Evolutionary conservation across 306 rosid genomes (phyloP).

Genomic region (Betula pendula): DNA sequence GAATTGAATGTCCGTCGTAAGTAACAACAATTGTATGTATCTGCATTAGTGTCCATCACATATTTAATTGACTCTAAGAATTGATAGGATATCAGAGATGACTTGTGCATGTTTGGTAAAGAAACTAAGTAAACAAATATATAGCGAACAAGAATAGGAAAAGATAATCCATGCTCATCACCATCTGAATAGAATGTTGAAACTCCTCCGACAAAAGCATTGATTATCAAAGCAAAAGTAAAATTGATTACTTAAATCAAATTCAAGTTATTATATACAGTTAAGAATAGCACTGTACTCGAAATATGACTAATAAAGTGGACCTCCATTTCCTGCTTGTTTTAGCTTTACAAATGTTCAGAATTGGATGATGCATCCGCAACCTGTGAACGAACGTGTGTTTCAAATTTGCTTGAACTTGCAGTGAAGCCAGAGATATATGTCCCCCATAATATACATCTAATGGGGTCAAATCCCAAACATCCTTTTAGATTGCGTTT

Average conservation of each 20-base stretch:
- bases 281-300: not conserved
- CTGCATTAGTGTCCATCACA: not conserved
- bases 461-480: no score
- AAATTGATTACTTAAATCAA: slow-evolving; percentile 33
- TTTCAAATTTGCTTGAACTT: not conserved
- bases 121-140: not conserved
- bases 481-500: no score
- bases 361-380: not conserved
- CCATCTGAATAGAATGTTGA: not conserved
- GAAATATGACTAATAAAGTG: not conserved
- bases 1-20: slow-evolving; percentile 1
- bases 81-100: slow-evolving; percentile 38
- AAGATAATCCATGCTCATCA: not conserved
- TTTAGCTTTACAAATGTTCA: not conserved
- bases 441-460: not conserved
- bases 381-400: not conserved
- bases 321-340: slow-evolving; percentile 1
- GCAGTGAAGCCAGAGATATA: not conserved
- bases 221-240: slow-evolving; percentile 21
- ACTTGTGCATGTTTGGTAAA: slow-evolving; percentile 43
- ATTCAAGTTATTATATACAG: slow-evolving; percentile 34
- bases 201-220: slow-evolving; percentile 10
- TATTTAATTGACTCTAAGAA: not conserved
- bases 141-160: not conserved
- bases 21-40: not conserved